Base-by-base conservation (phyloP, 148 eudicot genomes). In the Silene uniflora region DNA sequence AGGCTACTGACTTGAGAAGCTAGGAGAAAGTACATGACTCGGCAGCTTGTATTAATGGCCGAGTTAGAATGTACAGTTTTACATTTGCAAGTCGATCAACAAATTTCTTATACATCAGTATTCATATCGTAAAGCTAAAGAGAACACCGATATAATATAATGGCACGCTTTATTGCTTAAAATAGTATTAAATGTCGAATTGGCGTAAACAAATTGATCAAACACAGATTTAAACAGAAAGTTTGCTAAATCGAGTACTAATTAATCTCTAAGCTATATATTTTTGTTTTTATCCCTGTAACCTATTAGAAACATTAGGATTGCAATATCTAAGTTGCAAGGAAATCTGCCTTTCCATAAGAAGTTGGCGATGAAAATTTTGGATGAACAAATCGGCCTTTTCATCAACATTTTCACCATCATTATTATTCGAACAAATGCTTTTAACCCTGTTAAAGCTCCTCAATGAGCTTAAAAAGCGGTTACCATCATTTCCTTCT, bases 371-470 rank as follows among this genome's bases (percentile, higher is more conserved):
- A 68, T 86, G 74, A 54, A 92, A 92, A 24, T 92, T 92, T n/a
- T 83, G 76, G 29, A 92, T 92, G 67, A 90, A 92, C 64, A 81
- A 64, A 52, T 92, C 95, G 1, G 97, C 95, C 73, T 84, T 90
- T 46, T 71, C 77, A 72, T 92, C 93, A 62, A 90, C 71, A 80
- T 92, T 91, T 35, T 89, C 90, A 62, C 27, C 58, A 47, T 19
- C 6, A 79, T 75, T 39, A 21, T 35, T 22, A 35, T 29, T 21
- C 24, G 23, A 22, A 39, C 66, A 23, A 70, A 54, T 54, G 67
- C 55, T 73, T 18, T 39, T 77, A 64, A 73, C 55, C 71, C 78
- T 81, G 42, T 52, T 23, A 52, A 77, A 81, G 49, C 84, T 81
- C 64, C 83, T 76, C 18, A 74, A 73, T 52, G 80, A 73, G 18